phyloP scores from a whole-genome alignment of 1,139 yeast genomes.

The Geotrichum cucujoidarum region DNA sequence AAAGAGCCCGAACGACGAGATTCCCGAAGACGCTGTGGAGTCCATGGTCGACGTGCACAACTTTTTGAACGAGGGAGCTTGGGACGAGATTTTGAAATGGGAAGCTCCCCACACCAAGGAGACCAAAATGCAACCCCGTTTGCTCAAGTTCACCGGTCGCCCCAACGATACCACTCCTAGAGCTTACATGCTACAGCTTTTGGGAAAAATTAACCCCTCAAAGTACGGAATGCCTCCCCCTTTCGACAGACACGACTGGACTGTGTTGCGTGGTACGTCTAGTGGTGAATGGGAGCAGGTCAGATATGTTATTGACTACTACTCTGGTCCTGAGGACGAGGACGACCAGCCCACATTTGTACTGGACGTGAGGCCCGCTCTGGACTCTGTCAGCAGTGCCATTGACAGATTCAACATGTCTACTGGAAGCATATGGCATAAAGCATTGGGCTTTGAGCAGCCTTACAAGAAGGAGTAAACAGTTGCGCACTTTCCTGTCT shows the following conservation, averaged over 20 bases:
- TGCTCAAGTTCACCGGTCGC: conserved; percentile 83
- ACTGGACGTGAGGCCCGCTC: conserved; percentile 92
- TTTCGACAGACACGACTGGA: conserved; percentile 98
- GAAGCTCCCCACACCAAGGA: conserved; percentile 56
- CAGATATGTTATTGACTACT: conserved; percentile 92
- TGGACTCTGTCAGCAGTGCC: conserved; percentile 62
- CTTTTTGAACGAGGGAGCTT: conserved; percentile 94
- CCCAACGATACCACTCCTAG: conserved; percentile 88
- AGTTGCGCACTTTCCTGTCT: too few species aligned
- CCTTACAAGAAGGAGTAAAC: conserved; percentile 17
- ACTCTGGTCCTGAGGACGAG: conserved; percentile 87
- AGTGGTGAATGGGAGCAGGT: conserved; percentile 53
- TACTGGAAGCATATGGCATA: conserved; percentile 43
- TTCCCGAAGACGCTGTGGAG: conserved; percentile 93
- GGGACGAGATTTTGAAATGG: conserved; percentile 94
- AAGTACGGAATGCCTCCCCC: conserved; percentile 77
- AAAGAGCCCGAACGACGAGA: conserved; percentile 75
- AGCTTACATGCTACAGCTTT: conserved; percentile 61
- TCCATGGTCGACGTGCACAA: conserved; percentile 97
- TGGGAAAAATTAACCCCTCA: conserved; percentile 69
- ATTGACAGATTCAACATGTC: conserved; percentile 60
- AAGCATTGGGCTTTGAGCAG: conserved; percentile 42
- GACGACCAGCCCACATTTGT: conserved; percentile 84
- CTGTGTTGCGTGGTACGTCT: conserved; percentile 63
- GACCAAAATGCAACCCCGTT: conserved; percentile 61